Evolutionary conservation across 257 asterid species (phyloP), one percentile per base, ranked within the genome.

Genomic region (Solanum appendiculatum): DNA sequence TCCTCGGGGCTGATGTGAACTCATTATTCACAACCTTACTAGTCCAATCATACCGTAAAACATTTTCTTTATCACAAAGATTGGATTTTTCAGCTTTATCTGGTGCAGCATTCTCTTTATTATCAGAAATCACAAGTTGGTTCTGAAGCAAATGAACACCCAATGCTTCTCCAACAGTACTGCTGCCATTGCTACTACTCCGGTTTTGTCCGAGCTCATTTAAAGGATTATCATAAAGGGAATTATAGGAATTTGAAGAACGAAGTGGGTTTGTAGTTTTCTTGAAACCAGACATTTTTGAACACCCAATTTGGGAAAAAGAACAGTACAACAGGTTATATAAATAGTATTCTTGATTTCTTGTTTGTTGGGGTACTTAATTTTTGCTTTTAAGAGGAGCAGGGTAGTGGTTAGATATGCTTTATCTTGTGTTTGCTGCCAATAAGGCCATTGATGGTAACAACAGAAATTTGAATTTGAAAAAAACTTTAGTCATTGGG

Each of bases 381-480:
- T 78, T 44, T 15, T 13, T 44, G 84, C 48, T 40, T 64, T 31
- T 5, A 73, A 40, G 44, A 3, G 63, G 36, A 31, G 88, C 70
- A 87, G 25, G 42, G 88, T 5, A 37, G 89, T 86, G 11, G 91
- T 86, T 88, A 42, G 86, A 84, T 51, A 29, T 84, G 20, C 9
- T 86, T 86, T 89, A 86, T 90, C 91, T 89, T 86, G 89, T 83
- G 90, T 46, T 88, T 66, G 91, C 48, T 44, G 90, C 15, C 37
- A 33, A 58, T 58, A 29, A 83, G 84, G 86, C 25, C 63, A 82
- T 87, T 87, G 87, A 86, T 86, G 89, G 89, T 83, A 74, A 68
- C 85, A 93, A 93, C 93, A 90, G 89, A 90, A 87, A 90, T 93
- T 94, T 91, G 95, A 95, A 94, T 95, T 96, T 96, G 97, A 96